Conservation (phyloP, 1,284 basidiomycete species). For the Neolentinus lepideus region DNA sequence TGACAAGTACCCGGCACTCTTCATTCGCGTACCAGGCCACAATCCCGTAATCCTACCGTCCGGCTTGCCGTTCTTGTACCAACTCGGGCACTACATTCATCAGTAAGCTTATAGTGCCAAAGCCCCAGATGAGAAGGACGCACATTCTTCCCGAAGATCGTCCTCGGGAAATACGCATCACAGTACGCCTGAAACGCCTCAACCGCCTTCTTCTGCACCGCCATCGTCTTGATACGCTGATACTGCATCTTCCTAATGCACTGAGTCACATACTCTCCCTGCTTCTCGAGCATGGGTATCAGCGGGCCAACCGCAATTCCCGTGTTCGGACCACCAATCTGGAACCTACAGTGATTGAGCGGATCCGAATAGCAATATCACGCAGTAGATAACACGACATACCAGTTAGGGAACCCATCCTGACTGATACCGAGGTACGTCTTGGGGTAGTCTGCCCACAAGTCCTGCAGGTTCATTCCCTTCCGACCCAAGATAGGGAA, state of each 20-base stretch:
- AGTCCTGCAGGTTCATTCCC: slow-evolving; percentile 38
- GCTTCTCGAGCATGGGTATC: slow-evolving; percentile 43
- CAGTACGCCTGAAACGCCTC: slow-evolving; percentile 51
- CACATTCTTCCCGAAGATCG: slow-evolving; percentile 11
- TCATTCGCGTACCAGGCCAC: slow-evolving; percentile 42
- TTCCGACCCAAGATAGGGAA: slow-evolving; percentile 47
- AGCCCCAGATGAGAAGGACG: not conserved
- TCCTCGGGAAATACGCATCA: slow-evolving; percentile 44
- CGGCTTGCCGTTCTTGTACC: slow-evolving; percentile 58
- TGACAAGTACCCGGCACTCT: not conserved
- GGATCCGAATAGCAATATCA: no score
- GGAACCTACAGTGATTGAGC: no score
- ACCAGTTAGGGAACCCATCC: slow-evolving; percentile 58
- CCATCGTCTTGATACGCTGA: slow-evolving; percentile 52
- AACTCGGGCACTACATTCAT: slow-evolving; percentile 49
- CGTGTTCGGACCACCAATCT: slow-evolving; percentile 41
- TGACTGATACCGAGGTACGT: slow-evolving; percentile 49
- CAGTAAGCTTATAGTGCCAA: slow-evolving; percentile 29
- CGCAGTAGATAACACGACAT: no score
- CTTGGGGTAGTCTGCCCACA: slow-evolving; percentile 43
- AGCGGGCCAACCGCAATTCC: slow-evolving; percentile 44
- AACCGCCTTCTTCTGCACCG: slow-evolving; percentile 47
- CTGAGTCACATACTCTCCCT: slow-evolving; percentile 45
- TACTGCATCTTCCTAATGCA: slow-evolving; percentile 51
- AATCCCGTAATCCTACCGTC: slow-evolving; percentile 50